Base-by-base conservation (phyloP, 805 yeast genomes). In the Ascoidea tarda region DNA sequence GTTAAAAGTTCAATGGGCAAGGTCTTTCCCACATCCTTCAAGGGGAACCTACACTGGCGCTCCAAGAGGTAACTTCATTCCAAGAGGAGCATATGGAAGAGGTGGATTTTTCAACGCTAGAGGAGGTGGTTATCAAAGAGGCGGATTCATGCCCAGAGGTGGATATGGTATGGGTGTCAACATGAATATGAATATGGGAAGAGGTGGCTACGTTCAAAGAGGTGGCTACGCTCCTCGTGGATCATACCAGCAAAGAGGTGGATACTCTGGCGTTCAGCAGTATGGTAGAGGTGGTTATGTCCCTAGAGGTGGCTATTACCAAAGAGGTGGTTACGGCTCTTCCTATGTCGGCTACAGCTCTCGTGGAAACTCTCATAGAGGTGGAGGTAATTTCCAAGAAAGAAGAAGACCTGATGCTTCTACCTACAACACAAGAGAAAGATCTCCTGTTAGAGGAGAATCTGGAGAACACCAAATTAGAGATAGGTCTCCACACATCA, bases 1-100 rank as follows among this genome's bases (percentile, higher is more conserved):
- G 8, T 66, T 79, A 55, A 70, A 66, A 31, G 79, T 79, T 33
- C 79, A 78, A 63, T 66, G 75, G 65, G 84, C 84, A 6, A 73
- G 74, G 59, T 75, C 79, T 14, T 76, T 76, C 55, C 82, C 83
- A 5, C 73, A 67, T 55, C 64, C 70, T 10, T 57, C 64, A 38
- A 38, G 44, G 14, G 44, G 44, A 10, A 38, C 44, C 8, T 38
- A 10, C 14, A 14, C 14, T 38, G 44, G 44, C 4, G 44, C 44
- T 38, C 44, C 44, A 10, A 38, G 44, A 38, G 44, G 44, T 38
- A 21, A 21, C 28, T 21, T 21, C 28, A 21, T 21, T 21, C 28
- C 28, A 21, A 21, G 28, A 21, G 28, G 28, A 21, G 28, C 3
- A 21, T 21, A 21, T 21, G 28, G 28, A 21, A 21, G 28, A 21